Evolutionary conservation across 768 basidiomycete species (phyloP), one percentile per base, ranked within the genome.

Genomic region (Cyclocybe cylindracea): DNA sequence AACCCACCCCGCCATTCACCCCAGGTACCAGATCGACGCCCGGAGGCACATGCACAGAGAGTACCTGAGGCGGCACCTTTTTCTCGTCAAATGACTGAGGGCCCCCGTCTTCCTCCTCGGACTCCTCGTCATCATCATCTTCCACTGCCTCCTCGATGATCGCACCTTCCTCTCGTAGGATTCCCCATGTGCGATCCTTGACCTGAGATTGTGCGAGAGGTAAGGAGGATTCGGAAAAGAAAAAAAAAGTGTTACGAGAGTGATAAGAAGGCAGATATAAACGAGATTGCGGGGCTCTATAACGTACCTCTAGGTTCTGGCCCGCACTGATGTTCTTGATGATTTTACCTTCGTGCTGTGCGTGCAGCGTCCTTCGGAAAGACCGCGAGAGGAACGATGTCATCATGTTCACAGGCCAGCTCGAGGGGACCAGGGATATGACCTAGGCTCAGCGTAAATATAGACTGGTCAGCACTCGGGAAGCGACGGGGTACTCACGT

Each of bases 331-430:
- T 77, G 13, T 84, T 83, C 67, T 91, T 95, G 50, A 94, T 66
- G 46, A 96, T 86, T 63, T 83, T 78, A 5, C 82, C 83, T 65
- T 94, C 88, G 41, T 86, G 84, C 16, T 72, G 69, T 10, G 77
- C 70, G 61, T 96, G 93, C 18, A 92, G 69, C 7, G 84, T 82
- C 56, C 89, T 78, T 18, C 91, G 81, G 52, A 94, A 81, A 3
- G 91, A 91, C 11, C 91, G 85, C 4, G 83, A 70, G 24, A 96
- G 73, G 74, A 96, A 94, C 4, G 86, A 82, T 0, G 90, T 83
- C 52, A 95, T 75, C 8, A 80, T 69, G 14, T 78, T 74, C 10
- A 95, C 70, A 1, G 92, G 82, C 93, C 94, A 96, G 24, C 81
- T 73, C 45, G 80, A 64, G 4, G 94, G 93, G 7, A 95, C 74